Percentiles rank a stretch among this genome's conserved stretches.
Conservation (phyloP, 2,329 filamentous ascomycete genomes). For the Aspergillus pseudoterreus region DNA sequence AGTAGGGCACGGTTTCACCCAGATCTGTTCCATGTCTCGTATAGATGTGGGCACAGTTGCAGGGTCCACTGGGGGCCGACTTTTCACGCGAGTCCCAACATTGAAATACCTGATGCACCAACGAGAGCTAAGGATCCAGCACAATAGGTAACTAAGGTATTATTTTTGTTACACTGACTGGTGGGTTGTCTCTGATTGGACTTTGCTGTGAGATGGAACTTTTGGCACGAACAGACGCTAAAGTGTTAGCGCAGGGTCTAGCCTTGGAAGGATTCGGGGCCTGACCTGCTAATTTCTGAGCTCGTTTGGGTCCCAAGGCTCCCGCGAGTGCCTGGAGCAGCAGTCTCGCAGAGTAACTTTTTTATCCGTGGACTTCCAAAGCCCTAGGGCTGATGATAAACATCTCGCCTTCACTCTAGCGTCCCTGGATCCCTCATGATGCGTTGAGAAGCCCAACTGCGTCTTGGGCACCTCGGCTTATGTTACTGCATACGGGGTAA, state of each 20-base stretch:
- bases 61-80: too few species aligned
- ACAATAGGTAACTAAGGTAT: too few species aligned
- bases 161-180: too few species aligned
- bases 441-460: too few species aligned
- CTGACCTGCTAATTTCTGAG: neutral
- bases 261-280: neutral
- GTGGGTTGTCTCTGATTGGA: too few species aligned
- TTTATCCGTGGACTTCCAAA: neutral
- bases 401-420: neutral
- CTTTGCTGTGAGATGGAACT: neutral
- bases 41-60: too few species aligned
- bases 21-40: too few species aligned
- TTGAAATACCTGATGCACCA: too few species aligned
- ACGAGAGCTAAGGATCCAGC: too few species aligned
- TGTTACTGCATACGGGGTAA: neutral
- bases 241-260: neutral
- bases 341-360: neutral
- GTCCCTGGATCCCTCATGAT: neutral
- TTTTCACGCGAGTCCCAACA: too few species aligned
- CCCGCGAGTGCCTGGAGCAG: neutral
- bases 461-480: neutral
- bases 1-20: too few species aligned
- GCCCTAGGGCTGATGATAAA: neutral
- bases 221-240: neutral
- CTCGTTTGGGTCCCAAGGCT: neutral